phyloP scores from a whole-genome alignment of 345 rosid species.

The Pelargonium nanum region DNA sequence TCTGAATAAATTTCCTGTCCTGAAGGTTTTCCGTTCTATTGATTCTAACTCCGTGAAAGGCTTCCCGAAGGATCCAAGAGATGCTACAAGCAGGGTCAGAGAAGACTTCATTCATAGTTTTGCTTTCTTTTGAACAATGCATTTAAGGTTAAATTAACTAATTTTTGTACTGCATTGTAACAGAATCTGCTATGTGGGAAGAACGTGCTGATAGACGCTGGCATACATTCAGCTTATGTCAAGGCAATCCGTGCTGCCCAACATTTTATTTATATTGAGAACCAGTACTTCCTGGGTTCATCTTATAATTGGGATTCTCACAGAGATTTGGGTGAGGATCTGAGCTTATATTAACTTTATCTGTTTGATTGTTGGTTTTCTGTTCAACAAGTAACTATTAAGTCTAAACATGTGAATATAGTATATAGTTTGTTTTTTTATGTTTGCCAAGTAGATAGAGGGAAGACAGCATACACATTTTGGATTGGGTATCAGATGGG shows the following conservation, averaged over 20 bases:
- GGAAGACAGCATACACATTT: no score
- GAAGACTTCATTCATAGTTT: not conserved
- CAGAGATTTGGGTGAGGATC: conserved; percentile 48
- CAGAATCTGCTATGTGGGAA: conserved; percentile 84
- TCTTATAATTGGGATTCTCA: conserved; percentile 80
- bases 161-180: conserved; percentile 11
- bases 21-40: conserved; percentile 78
- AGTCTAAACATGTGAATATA: no score
- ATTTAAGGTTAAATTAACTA: conserved; percentile 7
- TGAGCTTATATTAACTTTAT: no score
- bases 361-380: no score
- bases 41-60: conserved; percentile 89
- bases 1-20: conserved; percentile 9
- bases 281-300: conserved; percentile 90
- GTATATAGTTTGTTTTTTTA: no score
- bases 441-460: no score
- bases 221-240: conserved; percentile 81
- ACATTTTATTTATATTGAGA: conserved; percentile 78
- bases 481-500: no score
- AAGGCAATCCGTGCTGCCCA: conserved; percentile 83
- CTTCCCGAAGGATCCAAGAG: conserved; percentile 68
- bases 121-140: not conserved
- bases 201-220: conserved; percentile 76
- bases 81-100: conserved; percentile 58
- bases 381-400: no score